Evolutionary conservation across 257 asterid species (phyloP).

Genomic region (Lithospermum erythrorhizon): DNA sequence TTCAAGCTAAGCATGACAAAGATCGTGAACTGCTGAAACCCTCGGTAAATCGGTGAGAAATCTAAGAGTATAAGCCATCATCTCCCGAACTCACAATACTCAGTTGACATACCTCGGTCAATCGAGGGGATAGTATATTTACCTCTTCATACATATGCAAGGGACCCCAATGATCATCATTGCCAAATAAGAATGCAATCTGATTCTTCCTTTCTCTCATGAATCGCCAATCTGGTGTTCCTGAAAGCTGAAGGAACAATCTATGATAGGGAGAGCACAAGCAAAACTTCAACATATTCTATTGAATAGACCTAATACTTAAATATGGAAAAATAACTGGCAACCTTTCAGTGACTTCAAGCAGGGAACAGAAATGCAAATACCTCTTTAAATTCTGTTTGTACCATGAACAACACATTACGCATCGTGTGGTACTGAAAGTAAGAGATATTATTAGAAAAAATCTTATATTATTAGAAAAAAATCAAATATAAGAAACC

Average conservation of each 20-base stretch:
- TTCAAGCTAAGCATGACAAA: no score
- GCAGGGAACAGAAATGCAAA: constrained; percentile 4
- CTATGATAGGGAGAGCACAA: constrained; percentile 5
- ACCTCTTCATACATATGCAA: constrained; percentile 73
- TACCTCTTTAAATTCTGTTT: constrained; percentile 78
- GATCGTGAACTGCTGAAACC: no score
- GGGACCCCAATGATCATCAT: constrained; percentile 96
- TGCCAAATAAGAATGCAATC: constrained; percentile 67
- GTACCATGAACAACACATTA: constrained; percentile 74
- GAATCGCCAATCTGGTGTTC: constrained; percentile 63
- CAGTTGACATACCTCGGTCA: no score
- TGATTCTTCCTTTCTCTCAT: constrained; percentile 43
- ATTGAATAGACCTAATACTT: not conserved
- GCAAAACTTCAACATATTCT: not conserved
- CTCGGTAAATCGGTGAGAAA: no score
- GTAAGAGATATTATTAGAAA: constrained; percentile 10
- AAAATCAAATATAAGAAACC: not conserved
- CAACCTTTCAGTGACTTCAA: not conserved
- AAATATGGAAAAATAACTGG: not conserved
- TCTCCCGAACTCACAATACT: no score
- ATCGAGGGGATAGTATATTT: constrained; percentile 7
- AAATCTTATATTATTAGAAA: no score
- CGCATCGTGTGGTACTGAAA: constrained; percentile 66
- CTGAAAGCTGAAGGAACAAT: constrained; percentile 36
- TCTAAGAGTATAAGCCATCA: no score